Evolutionary conservation across 2,329 filamentous ascomycete genomes (phyloP).

Genomic region (Pseudogymnoascus destructans): DNA sequence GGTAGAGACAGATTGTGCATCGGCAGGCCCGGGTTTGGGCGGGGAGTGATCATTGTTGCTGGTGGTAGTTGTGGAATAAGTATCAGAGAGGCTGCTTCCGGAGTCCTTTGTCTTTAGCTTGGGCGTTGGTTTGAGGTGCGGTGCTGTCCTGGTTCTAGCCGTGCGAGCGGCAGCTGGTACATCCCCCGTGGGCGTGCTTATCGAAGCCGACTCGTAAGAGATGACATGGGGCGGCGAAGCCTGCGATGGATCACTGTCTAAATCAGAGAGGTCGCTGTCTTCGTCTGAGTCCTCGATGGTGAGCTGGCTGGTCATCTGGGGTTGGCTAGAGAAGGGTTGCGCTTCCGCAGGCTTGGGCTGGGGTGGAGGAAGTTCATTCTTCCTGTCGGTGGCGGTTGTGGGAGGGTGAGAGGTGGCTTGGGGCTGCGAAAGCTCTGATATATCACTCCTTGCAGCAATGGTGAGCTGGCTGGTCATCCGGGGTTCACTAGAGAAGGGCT

Average conservation of each 20-base stretch:
- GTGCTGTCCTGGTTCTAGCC: neutral
- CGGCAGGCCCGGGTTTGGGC: neutral
- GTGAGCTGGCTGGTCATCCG: neutral
- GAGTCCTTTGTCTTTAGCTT: neutral
- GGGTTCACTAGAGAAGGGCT: neutral
- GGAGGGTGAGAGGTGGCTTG: neutral
- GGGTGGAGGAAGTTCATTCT: neutral
- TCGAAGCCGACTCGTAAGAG: neutral
- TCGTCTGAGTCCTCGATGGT: neutral
- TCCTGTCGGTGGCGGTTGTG: neutral
- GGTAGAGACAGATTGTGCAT: neutral
- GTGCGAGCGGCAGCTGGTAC: neutral
- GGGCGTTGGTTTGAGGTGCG: neutral
- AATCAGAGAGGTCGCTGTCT: neutral
- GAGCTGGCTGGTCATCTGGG: neutral
- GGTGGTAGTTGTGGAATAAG: neutral
- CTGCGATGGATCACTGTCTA: neutral
- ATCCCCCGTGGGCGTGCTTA: neutral
- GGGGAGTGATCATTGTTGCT: neutral
- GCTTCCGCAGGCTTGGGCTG: neutral
- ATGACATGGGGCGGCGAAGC: neutral
- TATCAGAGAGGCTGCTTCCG: neutral
- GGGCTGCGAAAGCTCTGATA: neutral
- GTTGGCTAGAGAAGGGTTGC: neutral
- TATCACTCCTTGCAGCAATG: neutral